Evolutionary conservation across 177 flowering plant species (phyloP).

Genomic region (Telopea speciosissima): DNA sequence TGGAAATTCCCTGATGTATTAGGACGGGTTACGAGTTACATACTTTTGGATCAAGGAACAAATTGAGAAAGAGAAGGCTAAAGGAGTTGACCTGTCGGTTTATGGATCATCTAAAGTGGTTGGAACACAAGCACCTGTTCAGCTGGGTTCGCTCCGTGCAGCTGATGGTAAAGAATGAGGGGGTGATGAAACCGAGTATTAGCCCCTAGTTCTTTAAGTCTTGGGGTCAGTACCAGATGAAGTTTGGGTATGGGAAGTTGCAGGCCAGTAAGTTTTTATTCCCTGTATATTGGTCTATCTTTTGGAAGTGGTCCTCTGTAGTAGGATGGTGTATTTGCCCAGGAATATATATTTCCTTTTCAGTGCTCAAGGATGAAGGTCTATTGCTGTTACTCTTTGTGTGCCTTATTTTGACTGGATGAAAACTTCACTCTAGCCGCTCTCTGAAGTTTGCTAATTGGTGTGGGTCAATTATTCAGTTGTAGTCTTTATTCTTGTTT

Average conservation of each 20-base stretch:
- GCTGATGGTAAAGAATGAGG: slow-evolving; percentile 95
- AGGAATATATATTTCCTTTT: not conserved
- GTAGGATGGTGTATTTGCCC: slow-evolving; percentile 3
- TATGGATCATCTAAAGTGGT: slow-evolving; percentile 97
- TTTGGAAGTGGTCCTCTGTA: not conserved
- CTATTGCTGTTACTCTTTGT: not conserved
- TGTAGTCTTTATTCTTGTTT: not conserved
- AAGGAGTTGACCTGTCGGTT: slow-evolving; percentile 57
- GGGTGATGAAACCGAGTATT: not conserved
- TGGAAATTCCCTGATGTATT: slow-evolving; percentile 6
- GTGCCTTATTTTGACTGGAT: not conserved
- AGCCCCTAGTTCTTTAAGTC: not conserved
- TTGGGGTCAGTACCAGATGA: not conserved
- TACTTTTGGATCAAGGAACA: slow-evolving; percentile 98
- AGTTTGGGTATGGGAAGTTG: not conserved
- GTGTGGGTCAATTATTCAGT: not conserved
- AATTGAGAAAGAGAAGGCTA: slow-evolving; percentile 79
- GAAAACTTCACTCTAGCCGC: not conserved
- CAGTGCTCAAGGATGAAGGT: not conserved
- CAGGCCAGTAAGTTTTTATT: slow-evolving; percentile 5
- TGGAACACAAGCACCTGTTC: slow-evolving; percentile 96
- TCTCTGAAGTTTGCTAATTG: not conserved
- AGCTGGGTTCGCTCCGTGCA: slow-evolving; percentile 93
- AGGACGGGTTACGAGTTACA: slow-evolving; percentile 96
- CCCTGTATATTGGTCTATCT: not conserved